Evolutionary conservation across 2,329 filamentous ascomycete genomes (phyloP).

Genomic region (Leptographium procerum): DNA sequence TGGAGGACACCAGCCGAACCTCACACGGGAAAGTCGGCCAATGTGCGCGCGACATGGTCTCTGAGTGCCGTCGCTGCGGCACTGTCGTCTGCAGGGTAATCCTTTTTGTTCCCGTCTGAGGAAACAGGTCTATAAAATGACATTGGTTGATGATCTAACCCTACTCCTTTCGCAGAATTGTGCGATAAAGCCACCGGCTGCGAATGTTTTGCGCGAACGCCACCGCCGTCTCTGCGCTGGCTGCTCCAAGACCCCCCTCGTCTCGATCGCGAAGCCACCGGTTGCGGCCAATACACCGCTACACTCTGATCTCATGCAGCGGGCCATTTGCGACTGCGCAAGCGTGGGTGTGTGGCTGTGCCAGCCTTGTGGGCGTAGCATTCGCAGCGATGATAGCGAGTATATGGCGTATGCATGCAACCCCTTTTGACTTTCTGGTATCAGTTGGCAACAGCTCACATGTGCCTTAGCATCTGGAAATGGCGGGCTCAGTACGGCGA

Average conservation of each 20-base stretch:
- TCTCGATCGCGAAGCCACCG: slow-evolving; percentile 34
- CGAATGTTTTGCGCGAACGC: slow-evolving; percentile 55
- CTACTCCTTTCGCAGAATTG: slow-evolving; percentile 77
- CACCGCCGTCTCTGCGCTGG: slow-evolving; percentile 70
- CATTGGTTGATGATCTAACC: neutral
- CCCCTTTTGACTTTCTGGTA: neutral
- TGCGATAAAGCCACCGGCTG: slow-evolving; percentile 68
- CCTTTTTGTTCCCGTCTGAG: neutral
- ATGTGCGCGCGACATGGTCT: slow-evolving; percentile 82
- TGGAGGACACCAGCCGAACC: slow-evolving; percentile 38
- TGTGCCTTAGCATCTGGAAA: slow-evolving; percentile 56
- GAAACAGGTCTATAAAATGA: neutral
- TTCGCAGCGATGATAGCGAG: slow-evolving; percentile 47
- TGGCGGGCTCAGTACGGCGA: slow-evolving; percentile 82
- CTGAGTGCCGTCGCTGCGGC: slow-evolving; percentile 67
- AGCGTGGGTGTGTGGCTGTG: slow-evolving; percentile 68
- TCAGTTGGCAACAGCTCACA: slow-evolving; percentile 1
- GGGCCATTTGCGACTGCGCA: slow-evolving; percentile 40
- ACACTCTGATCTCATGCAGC: slow-evolving; percentile 44
- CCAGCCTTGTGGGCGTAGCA: slow-evolving; percentile 65
- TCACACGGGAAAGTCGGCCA: slow-evolving; percentile 57
- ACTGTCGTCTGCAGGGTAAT: slow-evolving; percentile 69
- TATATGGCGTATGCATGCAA: slow-evolving; percentile 40
- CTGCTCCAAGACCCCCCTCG: slow-evolving; percentile 62
- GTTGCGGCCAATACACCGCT: slow-evolving; percentile 34